A percentile compares a stretch with the other conserved stretches of the same genome.
phyloP scores from a whole-genome alignment of 257 asterid genomes.

The Prunella vulgaris region DNA sequence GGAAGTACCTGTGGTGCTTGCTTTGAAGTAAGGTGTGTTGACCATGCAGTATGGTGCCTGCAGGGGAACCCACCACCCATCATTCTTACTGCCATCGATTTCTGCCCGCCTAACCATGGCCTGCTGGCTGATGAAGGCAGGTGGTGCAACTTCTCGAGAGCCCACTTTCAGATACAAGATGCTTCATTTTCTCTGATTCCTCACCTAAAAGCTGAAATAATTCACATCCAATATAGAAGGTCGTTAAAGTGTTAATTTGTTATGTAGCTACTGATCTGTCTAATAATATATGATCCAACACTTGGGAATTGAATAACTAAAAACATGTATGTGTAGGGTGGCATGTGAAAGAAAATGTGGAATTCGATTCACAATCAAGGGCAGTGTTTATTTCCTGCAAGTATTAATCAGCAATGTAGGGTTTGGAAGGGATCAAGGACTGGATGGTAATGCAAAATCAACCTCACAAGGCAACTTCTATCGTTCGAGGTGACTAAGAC shows the following conservation, averaged over 20 bases:
- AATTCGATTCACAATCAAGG: conserved; percentile 42
- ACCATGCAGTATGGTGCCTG: conserved; percentile 12
- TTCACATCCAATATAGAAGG: conserved; percentile 32
- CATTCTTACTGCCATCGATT: conserved; percentile 28
- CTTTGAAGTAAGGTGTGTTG: conserved; percentile 31
- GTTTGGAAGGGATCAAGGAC: conserved; percentile 39
- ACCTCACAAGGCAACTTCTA: conserved; percentile 53
- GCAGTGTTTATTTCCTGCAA: conserved; percentile 40
- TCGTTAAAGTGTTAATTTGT: background rate
- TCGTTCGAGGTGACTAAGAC: conserved; percentile 56
- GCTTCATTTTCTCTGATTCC: conserved; percentile 27
- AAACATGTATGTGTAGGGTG: conserved; percentile 37
- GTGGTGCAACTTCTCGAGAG: conserved; percentile 38
- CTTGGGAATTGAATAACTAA: background rate
- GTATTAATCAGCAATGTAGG: conserved; percentile 62
- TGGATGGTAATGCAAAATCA: conserved; percentile 49
- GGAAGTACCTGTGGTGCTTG: conserved; percentile 36
- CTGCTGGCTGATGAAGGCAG: conserved; percentile 28
- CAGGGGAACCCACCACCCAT: conserved; percentile 18
- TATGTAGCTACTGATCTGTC: background rate
- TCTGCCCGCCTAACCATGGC: conserved; percentile 32
- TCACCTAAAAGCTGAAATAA: conserved; percentile 9
- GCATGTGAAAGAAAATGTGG: conserved; percentile 64
- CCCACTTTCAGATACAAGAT: conserved; percentile 27
- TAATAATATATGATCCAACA: background rate